Percentiles rank a stretch among this genome's conserved stretches.
Conservation (phyloP, 2,329 filamentous ascomycete genomes). For the Arthrobotrys sphaeroides region DNA sequence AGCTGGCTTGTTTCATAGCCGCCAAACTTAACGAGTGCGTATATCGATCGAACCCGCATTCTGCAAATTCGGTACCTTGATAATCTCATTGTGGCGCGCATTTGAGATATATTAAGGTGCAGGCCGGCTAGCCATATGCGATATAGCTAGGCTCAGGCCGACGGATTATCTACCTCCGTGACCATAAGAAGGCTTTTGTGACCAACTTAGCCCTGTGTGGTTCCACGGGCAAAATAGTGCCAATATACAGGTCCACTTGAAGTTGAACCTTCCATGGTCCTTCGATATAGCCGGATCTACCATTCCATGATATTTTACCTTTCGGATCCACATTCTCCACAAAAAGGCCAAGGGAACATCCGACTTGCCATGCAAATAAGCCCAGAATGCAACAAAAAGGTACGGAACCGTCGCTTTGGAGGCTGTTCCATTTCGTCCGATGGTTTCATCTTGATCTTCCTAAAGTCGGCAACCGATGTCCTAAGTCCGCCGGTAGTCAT, state of each 20-base stretch:
- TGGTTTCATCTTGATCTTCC: not conserved
- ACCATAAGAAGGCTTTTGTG: not conserved
- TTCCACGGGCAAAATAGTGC: not conserved
- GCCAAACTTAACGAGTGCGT: not conserved
- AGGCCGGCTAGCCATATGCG: not conserved
- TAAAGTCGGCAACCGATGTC: not conserved
- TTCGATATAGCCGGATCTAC: slow-evolving; percentile 34
- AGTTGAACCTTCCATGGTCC: not conserved
- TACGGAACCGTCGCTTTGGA: too few relatives aligned
- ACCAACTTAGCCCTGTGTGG: slow-evolving; percentile 1
- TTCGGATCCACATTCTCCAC: slow-evolving; percentile 41
- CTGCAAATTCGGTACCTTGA: not conserved
- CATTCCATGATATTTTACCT: slow-evolving; percentile 7
- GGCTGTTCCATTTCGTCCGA: slow-evolving; percentile 13
- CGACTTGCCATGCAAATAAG: slow-evolving; percentile 7
- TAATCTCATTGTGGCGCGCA: slow-evolving; percentile 6
- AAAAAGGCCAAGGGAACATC: slow-evolving; percentile 16
- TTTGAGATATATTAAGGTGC: not conserved
- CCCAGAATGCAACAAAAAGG: slow-evolving; percentile 3
- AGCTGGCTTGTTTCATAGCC: slow-evolving; percentile 30
- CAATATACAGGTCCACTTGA: not conserved
- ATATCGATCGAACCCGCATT: not conserved
- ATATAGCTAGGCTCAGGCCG: slow-evolving; percentile 17
- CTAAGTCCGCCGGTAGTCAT: slow-evolving; percentile 26
- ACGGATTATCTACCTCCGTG: slow-evolving; percentile 53